phyloP scores from a whole-genome alignment of 306 rosid genomes.

The Pyrus communis region DNA sequence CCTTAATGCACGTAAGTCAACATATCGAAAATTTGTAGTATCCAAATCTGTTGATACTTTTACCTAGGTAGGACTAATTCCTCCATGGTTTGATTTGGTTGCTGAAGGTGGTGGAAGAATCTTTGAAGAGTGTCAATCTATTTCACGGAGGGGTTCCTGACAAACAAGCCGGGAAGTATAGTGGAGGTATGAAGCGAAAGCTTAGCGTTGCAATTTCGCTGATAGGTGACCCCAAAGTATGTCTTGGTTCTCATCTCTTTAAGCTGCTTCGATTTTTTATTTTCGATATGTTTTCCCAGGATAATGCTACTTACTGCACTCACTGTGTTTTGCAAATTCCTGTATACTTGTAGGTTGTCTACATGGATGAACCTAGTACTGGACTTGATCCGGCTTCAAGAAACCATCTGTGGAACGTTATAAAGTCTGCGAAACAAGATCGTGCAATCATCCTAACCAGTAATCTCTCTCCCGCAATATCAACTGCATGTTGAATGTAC shows the following conservation, averaged over 20 bases:
- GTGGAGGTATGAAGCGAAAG: constrained; percentile 98
- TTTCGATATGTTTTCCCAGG: background rate
- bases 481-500: background rate
- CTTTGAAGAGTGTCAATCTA: constrained; percentile 69
- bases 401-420: constrained; percentile 75
- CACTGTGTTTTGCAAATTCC: background rate
- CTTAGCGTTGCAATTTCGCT: constrained; percentile 89
- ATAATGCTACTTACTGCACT: background rate
- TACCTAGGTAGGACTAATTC: background rate
- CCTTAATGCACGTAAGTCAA: constrained; percentile 56
- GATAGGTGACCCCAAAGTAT: constrained; percentile 79
- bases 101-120: constrained; percentile 87
- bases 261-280: background rate
- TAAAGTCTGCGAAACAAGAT: constrained; percentile 72
- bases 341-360: constrained; percentile 52
- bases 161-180: constrained; percentile 73
- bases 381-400: constrained; percentile 91
- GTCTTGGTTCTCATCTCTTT: constrained; percentile 4
- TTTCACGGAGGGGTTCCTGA: constrained; percentile 77
- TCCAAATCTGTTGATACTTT: background rate
- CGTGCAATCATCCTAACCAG: constrained; percentile 92
- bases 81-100: constrained; percentile 2
- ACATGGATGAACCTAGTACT: constrained; percentile 93
- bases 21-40: background rate
- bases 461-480: constrained; percentile 23